Conservation (phyloP, 2,329 filamentous ascomycete genomes). For the Beauveria scarabaeidicola region DNA sequence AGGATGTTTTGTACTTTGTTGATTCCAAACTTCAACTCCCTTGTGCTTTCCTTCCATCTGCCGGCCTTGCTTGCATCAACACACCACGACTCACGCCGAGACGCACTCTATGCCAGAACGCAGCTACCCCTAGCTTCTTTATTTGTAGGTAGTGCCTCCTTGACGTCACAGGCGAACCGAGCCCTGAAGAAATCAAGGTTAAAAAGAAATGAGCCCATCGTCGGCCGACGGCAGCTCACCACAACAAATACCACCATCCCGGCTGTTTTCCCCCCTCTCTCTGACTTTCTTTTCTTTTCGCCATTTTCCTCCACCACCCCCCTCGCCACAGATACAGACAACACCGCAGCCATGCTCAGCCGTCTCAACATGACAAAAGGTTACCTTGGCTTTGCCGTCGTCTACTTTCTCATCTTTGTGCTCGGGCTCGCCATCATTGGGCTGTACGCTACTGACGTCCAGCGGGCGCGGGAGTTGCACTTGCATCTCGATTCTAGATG, state of each 20-base stretch:
- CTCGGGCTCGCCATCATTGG: slow-evolving; percentile 70
- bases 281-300: not conserved
- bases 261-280: not conserved
- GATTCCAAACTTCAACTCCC: too few relatives aligned
- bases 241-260: not conserved
- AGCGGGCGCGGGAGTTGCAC: slow-evolving; percentile 39
- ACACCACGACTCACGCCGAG: not conserved
- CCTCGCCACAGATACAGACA: not conserved
- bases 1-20: too few relatives aligned
- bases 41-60: too few relatives aligned
- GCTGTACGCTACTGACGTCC: slow-evolving; percentile 65
- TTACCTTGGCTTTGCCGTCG: slow-evolving; percentile 47
- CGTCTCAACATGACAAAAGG: slow-evolving; percentile 34
- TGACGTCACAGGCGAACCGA: slow-evolving; percentile 1
- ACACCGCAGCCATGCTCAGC: slow-evolving; percentile 30
- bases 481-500: slow-evolving; percentile 57
- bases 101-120: not conserved
- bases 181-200: slow-evolving; percentile 1
- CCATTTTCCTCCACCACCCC: not conserved
- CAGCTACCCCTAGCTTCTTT: not conserved
- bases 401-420: slow-evolving; percentile 71
- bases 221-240: not conserved
- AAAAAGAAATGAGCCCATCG: not conserved
- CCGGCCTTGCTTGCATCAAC: not conserved
- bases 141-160: not conserved